Percentiles rank a stretch among this genome's conserved stretches.
Evolutionary conservation across 345 rosid genomes (phyloP).

Genomic region (Trapa bicornis): DNA sequence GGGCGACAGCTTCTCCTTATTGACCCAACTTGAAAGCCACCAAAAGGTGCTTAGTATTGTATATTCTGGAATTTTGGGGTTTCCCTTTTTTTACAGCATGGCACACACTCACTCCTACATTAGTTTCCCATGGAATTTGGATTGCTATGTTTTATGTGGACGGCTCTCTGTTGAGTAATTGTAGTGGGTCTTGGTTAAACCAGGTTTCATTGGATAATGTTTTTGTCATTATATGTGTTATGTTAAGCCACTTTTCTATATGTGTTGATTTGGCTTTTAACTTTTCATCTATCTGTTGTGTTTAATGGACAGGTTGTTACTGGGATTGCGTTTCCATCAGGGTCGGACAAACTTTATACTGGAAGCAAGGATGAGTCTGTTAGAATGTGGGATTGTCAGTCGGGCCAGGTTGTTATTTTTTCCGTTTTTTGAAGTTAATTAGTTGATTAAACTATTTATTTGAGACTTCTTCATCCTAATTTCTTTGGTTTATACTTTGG

Average conservation of each 20-base stretch:
- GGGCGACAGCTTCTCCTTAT: slow-evolving; percentile 58
- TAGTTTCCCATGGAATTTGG: background rate
- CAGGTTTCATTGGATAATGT: background rate
- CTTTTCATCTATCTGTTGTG: background rate
- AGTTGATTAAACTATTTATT: background rate
- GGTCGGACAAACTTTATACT: slow-evolving; percentile 79
- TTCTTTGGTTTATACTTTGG: background rate
- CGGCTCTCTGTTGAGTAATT: background rate
- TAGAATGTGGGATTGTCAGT: slow-evolving; percentile 84
- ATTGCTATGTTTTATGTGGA: background rate
- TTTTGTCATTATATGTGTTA: background rate
- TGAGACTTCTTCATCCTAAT: background rate
- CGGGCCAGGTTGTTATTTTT: slow-evolving; percentile 65
- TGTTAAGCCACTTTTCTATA: background rate
- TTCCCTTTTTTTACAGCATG: background rate
- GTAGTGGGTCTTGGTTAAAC: background rate
- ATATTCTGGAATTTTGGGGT: background rate
- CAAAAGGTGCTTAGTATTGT: slow-evolving; percentile 34
- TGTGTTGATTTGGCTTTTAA: background rate
- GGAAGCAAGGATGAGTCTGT: slow-evolving; percentile 81
- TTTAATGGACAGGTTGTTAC: slow-evolving; percentile 47
- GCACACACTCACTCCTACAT: background rate
- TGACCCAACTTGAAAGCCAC: slow-evolving; percentile 89
- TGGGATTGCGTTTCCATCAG: slow-evolving; percentile 78
- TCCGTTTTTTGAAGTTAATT: background rate